A percentile compares a stretch with the other conserved stretches of the same genome.
These are phyloP conservation scores for Lophium mytilinum DNA, from an alignment of 495 filamentous ascomycete species.

Conservation along the genomic window DNA sequence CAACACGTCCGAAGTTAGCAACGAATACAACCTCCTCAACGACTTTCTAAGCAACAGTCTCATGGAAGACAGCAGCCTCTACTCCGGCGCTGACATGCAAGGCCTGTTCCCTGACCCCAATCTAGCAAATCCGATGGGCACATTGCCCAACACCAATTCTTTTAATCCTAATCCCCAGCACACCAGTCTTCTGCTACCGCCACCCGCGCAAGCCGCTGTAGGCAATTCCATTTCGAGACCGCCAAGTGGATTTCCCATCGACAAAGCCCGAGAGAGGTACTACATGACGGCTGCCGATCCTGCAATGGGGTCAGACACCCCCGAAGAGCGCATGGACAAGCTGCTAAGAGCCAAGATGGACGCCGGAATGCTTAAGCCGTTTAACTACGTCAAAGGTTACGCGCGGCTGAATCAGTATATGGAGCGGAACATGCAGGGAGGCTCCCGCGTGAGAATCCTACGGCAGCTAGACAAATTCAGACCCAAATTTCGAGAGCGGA, in stretches of 20 bases:
- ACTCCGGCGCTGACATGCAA: slow-evolving; percentile 54
- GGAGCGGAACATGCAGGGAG: slow-evolving; percentile 70
- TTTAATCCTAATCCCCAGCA: slow-evolving; percentile 17
- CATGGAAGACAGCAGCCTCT: slow-evolving; percentile 65
- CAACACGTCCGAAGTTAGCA: slow-evolving; percentile 83
- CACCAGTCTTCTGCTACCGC: slow-evolving; percentile 20
- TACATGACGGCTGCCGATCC: slow-evolving; percentile 96
- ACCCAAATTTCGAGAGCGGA: slow-evolving; percentile 91
- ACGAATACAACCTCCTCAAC: slow-evolving; percentile 92
- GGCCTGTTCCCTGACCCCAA: slow-evolving; percentile 49
- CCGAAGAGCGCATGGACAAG: slow-evolving; percentile 91
- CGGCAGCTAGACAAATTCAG: slow-evolving; percentile 86
- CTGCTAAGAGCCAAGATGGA: slow-evolving; percentile 92
- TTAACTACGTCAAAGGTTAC: slow-evolving; percentile 97
- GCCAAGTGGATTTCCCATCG: slow-evolving; percentile 51
- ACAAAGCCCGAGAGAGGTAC: slow-evolving; percentile 83
- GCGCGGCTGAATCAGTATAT: slow-evolving; percentile 81
- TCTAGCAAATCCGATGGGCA: slow-evolving; percentile 45
- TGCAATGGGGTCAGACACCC: slow-evolving; percentile 69
- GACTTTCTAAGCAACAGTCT: slow-evolving; percentile 89
- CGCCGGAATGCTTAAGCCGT: slow-evolving; percentile 86
- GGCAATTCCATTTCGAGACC: slow-evolving; percentile 53
- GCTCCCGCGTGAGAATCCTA: slow-evolving; percentile 78
- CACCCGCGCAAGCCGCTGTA: slow-evolving; percentile 21
- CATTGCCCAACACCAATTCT: slow-evolving; percentile 17